phyloP scores from a whole-genome alignment of 2,329 filamentous ascomycete species.

The Catunica adiposa region DNA sequence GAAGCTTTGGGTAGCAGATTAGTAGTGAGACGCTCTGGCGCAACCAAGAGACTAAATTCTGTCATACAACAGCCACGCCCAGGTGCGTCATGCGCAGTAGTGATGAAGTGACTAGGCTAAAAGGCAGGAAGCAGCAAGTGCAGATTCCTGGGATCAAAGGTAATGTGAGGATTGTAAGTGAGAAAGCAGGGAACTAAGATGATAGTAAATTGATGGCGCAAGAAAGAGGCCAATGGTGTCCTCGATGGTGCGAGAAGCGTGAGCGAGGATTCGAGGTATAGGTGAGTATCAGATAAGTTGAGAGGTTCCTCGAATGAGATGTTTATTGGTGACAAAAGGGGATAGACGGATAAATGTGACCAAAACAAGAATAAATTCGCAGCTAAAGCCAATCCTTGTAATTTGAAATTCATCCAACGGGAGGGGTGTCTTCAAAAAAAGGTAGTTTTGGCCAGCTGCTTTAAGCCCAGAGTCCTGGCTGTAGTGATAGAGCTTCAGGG shows the following conservation, averaged over 20 bases:
- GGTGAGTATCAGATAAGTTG: neutral
- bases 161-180: neutral
- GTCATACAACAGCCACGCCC: slow-evolving; percentile 6
- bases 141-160: neutral
- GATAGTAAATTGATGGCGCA: neutral
- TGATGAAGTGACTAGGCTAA: no score
- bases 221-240: neutral
- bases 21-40: slow-evolving; percentile 10
- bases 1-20: slow-evolving; percentile 1
- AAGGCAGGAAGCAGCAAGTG: neutral
- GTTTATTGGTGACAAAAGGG: neutral
- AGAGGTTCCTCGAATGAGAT: neutral
- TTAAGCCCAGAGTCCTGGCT: neutral
- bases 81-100: slow-evolving; percentile 9
- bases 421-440: neutral
- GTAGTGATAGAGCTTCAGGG: neutral
- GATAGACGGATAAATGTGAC: neutral
- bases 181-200: neutral
- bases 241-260: neutral
- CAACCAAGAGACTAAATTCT: slow-evolving; percentile 11
- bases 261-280: neutral
- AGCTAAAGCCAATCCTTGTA: neutral
- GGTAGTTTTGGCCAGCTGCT: neutral
- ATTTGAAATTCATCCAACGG: neutral
- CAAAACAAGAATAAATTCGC: neutral